phyloP scores from a whole-genome alignment of 2,329 filamentous ascomycete genomes.

The Epichloe bromicola region DNA sequence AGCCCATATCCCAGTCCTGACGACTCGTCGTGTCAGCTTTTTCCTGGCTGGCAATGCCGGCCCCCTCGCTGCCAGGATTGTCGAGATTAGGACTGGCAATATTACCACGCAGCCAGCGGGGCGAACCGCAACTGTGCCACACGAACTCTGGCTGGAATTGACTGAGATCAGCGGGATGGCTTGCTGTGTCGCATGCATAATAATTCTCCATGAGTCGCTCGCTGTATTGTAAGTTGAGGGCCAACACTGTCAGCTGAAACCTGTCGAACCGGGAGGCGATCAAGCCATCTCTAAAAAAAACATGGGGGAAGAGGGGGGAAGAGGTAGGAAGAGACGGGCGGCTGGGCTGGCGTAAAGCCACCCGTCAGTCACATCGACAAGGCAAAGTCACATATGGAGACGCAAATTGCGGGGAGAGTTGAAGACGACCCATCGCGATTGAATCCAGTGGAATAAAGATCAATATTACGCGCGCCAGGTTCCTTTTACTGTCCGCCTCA shows the following conservation, averaged over 20 bases:
- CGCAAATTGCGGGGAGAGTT: not conserved
- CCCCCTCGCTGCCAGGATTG: not conserved
- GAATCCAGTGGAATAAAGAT: not conserved
- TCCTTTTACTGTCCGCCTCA: not conserved
- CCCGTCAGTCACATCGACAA: too few species aligned
- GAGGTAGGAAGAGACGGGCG: not conserved
- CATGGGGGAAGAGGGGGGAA: not conserved
- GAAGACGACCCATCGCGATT: too few species aligned
- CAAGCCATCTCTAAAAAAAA: not conserved
- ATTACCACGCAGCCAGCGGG: not conserved
- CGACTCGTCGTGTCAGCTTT: not conserved
- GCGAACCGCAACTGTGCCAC: conserved; percentile 1
- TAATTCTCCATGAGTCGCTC: not conserved
- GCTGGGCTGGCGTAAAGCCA: too few species aligned
- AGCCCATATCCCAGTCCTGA: not conserved
- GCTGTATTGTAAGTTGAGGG: not conserved
- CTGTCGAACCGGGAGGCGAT: not conserved
- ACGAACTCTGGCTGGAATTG: not conserved
- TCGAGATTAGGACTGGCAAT: not conserved
- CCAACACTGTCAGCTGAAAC: not conserved
- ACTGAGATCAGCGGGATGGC: conserved; percentile 1
- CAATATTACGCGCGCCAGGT: not conserved
- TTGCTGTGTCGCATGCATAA: not conserved
- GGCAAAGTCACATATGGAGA: too few species aligned
- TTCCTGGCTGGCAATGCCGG: not conserved